These are phyloP conservation scores for Paecilomyces niveus DNA, from an alignment of 2,329 filamentous ascomycete genomes.

Conservation along the genomic window DNA sequence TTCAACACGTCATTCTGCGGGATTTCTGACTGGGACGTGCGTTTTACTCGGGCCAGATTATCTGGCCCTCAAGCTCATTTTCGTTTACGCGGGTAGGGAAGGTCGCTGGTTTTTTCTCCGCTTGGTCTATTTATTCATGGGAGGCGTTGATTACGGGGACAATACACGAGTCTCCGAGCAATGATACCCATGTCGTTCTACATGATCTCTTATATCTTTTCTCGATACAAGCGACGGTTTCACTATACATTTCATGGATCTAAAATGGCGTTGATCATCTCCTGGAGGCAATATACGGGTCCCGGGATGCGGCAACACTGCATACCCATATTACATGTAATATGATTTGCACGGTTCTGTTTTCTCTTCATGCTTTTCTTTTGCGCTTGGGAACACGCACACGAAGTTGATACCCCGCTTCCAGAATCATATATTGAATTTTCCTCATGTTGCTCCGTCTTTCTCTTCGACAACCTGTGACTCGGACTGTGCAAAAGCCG, in stretches of 20 bases:
- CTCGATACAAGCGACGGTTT: slow-evolving; percentile 5
- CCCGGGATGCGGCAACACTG: slow-evolving; percentile 7
- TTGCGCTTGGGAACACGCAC: slow-evolving; percentile 15
- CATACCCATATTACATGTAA: slow-evolving; percentile 10
- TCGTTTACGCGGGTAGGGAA: not conserved
- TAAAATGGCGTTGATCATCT: slow-evolving; percentile 1
- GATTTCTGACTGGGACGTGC: not conserved
- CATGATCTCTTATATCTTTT: slow-evolving; percentile 5
- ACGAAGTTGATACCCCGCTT: slow-evolving; percentile 22
- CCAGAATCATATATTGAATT: slow-evolving; percentile 1
- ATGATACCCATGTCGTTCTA: slow-evolving; percentile 31
- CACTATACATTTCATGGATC: slow-evolving; percentile 4
- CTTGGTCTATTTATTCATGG: slow-evolving; percentile 10
- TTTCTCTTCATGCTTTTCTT: slow-evolving; percentile 9
- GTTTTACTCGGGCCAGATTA: not conserved
- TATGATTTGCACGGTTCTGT: slow-evolving; percentile 5
- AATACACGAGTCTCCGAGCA: slow-evolving; percentile 36
- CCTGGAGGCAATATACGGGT: slow-evolving; percentile 16
- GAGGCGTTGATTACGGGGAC: slow-evolving; percentile 30
- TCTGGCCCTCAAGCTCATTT: slow-evolving; percentile 1
- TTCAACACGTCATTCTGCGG: not conserved
- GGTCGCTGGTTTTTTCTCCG: slow-evolving; percentile 1
- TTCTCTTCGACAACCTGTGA: not conserved
- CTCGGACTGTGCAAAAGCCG: not conserved
- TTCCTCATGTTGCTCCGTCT: not conserved